Evolutionary conservation across 768 basidiomycete genomes (phyloP).

Genomic region (Tricholoma hemisulphureum): DNA sequence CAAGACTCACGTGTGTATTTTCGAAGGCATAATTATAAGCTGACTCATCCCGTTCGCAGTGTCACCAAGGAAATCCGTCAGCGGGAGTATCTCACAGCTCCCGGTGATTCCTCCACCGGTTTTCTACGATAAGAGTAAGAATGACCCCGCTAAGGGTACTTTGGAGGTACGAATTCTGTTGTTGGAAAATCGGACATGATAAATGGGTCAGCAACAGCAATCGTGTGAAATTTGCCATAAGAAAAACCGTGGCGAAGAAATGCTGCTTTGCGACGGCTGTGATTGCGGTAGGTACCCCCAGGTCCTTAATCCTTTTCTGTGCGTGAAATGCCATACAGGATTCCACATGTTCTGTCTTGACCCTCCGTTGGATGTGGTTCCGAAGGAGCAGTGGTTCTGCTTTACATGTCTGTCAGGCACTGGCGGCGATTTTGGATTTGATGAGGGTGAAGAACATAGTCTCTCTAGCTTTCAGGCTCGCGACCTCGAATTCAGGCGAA

Average conservation of each 20-base stretch:
- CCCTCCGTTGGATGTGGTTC: constrained; percentile 81
- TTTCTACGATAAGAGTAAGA: constrained; percentile 46
- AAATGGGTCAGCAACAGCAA: constrained; percentile 45
- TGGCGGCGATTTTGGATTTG: constrained; percentile 96
- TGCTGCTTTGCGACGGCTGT: constrained; percentile 67
- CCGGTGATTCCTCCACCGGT: constrained; percentile 43
- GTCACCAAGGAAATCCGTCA: constrained; percentile 37
- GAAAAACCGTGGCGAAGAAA: constrained; percentile 85
- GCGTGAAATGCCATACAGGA: constrained; percentile 44
- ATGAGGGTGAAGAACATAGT: constrained; percentile 95
- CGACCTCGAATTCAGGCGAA: constrained; percentile 81
- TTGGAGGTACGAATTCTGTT: constrained; percentile 48
- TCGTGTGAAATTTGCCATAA: constrained; percentile 92
- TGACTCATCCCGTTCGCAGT: constrained; percentile 16
- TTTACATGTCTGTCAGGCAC: constrained; percentile 87
- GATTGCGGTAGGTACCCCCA: constrained; percentile 40
- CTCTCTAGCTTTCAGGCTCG: constrained; percentile 89
- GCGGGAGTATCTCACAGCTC: constrained; percentile 21
- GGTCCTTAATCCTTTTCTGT: neutral
- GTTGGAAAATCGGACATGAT: constrained; percentile 26
- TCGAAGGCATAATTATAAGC: constrained; percentile 9
- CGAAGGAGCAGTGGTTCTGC: constrained; percentile 96
- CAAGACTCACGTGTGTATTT: constrained; percentile 43
- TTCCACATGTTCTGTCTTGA: constrained; percentile 98
- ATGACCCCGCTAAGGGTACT: constrained; percentile 43